Conservation (phyloP, 23 red algal genomes). For the Porphyridium purpureum region DNA sequence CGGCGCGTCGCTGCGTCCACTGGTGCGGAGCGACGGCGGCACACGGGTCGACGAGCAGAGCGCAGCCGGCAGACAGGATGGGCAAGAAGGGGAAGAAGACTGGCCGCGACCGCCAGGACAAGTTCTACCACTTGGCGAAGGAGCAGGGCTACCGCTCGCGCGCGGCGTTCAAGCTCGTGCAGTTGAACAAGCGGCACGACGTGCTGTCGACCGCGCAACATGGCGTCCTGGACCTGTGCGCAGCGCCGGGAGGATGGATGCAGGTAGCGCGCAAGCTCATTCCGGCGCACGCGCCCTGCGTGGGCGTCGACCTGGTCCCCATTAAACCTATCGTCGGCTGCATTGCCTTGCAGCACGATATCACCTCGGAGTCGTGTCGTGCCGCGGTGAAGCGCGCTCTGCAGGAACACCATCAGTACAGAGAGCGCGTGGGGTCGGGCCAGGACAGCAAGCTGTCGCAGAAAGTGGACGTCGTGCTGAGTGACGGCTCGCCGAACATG, state of each 20-base stretch:
- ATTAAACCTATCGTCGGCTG: constrained; percentile 42
- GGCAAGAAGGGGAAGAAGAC: constrained; percentile 58
- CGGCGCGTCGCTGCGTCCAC: too few relatives aligned
- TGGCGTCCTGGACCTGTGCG: constrained; percentile 90
- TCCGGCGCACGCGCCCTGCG: constrained; percentile 54
- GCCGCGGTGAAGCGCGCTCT: constrained; percentile 37
- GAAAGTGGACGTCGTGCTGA: constrained; percentile 85
- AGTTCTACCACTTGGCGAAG: constrained; percentile 94
- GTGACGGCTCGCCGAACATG: constrained; percentile 94
- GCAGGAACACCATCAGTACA: neutral
- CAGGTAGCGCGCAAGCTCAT: constrained; percentile 81
- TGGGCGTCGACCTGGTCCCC: constrained; percentile 88
- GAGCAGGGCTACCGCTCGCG: constrained; percentile 97
- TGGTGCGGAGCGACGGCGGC: too few relatives aligned
- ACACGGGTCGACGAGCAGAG: too few relatives aligned
- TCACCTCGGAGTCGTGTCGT: constrained; percentile 52
- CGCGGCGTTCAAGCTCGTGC: constrained; percentile 90
- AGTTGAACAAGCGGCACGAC: constrained; percentile 79
- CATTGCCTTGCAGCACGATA: constrained; percentile 41
- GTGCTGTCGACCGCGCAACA: constrained; percentile 51
- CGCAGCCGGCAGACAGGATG: constrained; percentile 14
- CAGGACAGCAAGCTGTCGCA: neutral
- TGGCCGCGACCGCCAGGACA: constrained; percentile 83
- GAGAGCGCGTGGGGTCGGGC: neutral
- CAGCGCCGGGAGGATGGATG: constrained; percentile 94